A percentile compares a stretch with the other conserved stretches of the same genome.
Conservation (phyloP, 2,329 filamentous ascomycete species). For the Aureobasidium sp. region DNA sequence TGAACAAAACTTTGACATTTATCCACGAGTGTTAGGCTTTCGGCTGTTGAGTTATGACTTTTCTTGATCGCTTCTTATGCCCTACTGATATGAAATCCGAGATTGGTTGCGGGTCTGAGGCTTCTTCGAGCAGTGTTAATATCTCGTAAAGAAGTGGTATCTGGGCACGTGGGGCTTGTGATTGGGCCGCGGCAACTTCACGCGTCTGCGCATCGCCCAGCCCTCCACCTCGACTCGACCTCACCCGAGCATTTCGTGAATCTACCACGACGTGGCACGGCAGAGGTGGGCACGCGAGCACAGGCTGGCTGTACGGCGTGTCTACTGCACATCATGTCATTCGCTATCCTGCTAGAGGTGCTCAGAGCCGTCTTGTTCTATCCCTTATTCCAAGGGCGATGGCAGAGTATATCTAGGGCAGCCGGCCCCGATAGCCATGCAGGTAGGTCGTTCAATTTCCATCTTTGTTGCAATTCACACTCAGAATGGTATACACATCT, state of each 20-base stretch:
- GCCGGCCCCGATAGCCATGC: neutral
- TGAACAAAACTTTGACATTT: neutral
- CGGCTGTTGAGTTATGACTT: neutral
- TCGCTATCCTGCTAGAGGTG: neutral
- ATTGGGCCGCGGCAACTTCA: constrained; percentile 1
- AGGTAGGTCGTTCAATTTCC: constrained; percentile 1
- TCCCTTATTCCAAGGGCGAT: neutral
- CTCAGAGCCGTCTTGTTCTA: neutral
- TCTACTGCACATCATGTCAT: constrained; percentile 1
- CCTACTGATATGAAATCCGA: neutral
- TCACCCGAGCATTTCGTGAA: neutral
- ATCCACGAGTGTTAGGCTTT: neutral
- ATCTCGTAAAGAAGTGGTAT: neutral
- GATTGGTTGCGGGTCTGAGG: neutral
- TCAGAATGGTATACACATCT: neutral
- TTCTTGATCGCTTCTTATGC: neutral
- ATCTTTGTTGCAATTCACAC: neutral
- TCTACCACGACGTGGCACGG: neutral
- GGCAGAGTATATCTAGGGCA: neutral
- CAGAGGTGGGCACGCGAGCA: constrained; percentile 9
- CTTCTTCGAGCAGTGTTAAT: neutral
- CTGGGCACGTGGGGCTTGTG: neutral
- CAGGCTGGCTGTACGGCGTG: neutral
- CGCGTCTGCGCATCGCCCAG: neutral
- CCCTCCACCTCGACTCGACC: neutral